Evolutionary conservation across 2,329 filamentous ascomycete species (phyloP).

Genomic region (Claviceps pusilla): DNA sequence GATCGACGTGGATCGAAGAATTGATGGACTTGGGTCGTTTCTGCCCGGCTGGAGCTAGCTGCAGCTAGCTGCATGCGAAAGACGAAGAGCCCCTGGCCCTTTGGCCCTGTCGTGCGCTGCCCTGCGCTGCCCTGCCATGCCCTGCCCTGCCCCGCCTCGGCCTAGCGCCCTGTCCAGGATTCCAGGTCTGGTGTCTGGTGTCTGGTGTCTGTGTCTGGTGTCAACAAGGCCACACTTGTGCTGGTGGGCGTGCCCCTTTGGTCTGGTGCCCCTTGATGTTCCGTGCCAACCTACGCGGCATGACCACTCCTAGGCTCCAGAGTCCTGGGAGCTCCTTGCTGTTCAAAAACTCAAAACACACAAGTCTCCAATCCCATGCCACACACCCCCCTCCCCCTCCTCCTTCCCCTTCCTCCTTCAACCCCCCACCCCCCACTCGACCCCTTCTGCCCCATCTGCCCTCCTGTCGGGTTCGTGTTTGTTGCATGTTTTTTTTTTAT

Average conservation of each 20-base stretch:
- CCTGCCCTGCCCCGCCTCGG: slow-evolving; percentile 7
- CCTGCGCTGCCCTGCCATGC: not conserved
- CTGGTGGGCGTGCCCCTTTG: not conserved
- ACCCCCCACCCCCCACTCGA: too few species aligned
- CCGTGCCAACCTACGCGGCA: not conserved
- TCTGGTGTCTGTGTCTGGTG: too few species aligned
- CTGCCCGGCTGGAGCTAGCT: slow-evolving; percentile 3
- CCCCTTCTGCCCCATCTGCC: too few species aligned
- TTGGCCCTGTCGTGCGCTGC: not conserved
- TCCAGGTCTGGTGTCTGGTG: not conserved
- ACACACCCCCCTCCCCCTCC: too few species aligned
- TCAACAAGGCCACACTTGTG: too few species aligned
- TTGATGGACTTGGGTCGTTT: not conserved
- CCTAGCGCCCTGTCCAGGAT: slow-evolving; percentile 7
- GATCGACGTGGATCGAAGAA: slow-evolving; percentile 22
- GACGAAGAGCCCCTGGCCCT: not conserved
- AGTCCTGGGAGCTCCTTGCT: too few species aligned
- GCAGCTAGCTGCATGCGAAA: slow-evolving; percentile 3
- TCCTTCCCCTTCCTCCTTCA: too few species aligned
- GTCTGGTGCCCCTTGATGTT: not conserved
- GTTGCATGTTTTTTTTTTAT: too few species aligned
- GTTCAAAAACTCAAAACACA: too few species aligned
- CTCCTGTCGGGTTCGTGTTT: too few species aligned
- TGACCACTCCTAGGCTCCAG: too few species aligned
- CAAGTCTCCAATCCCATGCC: too few species aligned